Evolutionary conservation across 345 rosid species (phyloP), one percentile per base, ranked within the genome.

Genomic region (Conringia planisiliqua): DNA sequence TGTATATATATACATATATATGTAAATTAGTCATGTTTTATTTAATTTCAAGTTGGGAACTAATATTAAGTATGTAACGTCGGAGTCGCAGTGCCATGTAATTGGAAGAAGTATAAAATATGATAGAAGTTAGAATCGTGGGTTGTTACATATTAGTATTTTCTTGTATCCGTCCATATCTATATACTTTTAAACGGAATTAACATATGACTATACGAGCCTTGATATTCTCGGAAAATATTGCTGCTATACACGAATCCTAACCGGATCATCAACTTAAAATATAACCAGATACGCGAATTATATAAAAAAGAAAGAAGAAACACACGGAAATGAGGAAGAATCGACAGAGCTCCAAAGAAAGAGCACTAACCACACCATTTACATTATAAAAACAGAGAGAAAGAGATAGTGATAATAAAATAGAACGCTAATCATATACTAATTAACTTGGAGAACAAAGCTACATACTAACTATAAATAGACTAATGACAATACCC

Each of bases 291-390:
- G 29, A 77, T 70, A 64, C 58, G 72, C 46, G 47, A 71, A 47
- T 70, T 46, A 48, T 43, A 63, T n/a, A 62, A 54, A 38, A 10
- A 68, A 55, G 51, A 69, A 36, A 22, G 1, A 0, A 30, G 0
- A 30, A 0, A 22, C 44, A 54, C 51, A 69, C 3, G 4, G 24
- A 59, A 60, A 33, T 30, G 62, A 14, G 51, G 68, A 71, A 71
- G 67, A 77, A 77, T 77, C 80, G 76, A 71, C 27, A 18, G 60
- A 56, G 61, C 59, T 77, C 71, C 71, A 70, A 77, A 70, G 76
- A 57, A 56, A 70, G 80, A 70, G 80, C 80, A 77, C 76, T 77
- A 63, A 47, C 80, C 17, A 70, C 36, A 46, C 26, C 61, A 76
- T 61, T 55, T 10, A 9, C 11, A 14, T 29, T n/a, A 27, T 11